Base-by-base conservation (phyloP, 129 eudicot species). In the Flaveria linearis region DNA sequence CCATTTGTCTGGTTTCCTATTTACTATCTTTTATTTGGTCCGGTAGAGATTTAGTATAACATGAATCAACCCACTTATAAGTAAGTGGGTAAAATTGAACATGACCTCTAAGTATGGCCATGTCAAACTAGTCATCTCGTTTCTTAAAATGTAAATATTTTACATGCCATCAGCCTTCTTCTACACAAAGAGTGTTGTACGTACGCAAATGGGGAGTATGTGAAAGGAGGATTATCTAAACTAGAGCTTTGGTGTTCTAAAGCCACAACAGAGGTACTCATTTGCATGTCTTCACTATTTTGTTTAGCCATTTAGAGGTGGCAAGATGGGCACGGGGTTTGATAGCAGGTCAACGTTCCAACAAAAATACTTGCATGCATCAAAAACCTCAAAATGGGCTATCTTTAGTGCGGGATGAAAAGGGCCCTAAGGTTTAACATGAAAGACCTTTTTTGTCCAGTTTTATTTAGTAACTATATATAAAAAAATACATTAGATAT, bases 151-250 rank as follows among this genome's bases (percentile, higher is more conserved):
- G 11, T 73, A 43, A 25, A 16, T 50, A 55, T 78, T 20, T 41
- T 51, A 14, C 45, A 16, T 67, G 68, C 14, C 23, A 62, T 42
- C 86, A 93, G 98, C 74, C 76, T 93, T 63, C 93, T 90, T 28
- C 88, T 83, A 25, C 91, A 79, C 30, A 87, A 84, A 77, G 92
- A 90, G 78, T 90, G 91, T 75, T 93, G 98, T 82, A 86, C 98
- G 45, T 87, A 84, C 26, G 52, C 83, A 68, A 82, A 87, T 20
- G 98, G 95, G 70, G 89, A 86, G 84, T 88, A 88, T 80, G 85
- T 90, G 69, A 88, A 90, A 82, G 70, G 85, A 63, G 97, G 98
- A 43, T 83, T 93, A 80, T 82, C 76, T 67, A 82, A 86, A 69
- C 73, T 90, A 78, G 92, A 90, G 82, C 52, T 75, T 39, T 93